Evolutionary conservation across 2,329 filamentous ascomycete genomes (phyloP).

Genomic region (Arachnopeziza araneosa): DNA sequence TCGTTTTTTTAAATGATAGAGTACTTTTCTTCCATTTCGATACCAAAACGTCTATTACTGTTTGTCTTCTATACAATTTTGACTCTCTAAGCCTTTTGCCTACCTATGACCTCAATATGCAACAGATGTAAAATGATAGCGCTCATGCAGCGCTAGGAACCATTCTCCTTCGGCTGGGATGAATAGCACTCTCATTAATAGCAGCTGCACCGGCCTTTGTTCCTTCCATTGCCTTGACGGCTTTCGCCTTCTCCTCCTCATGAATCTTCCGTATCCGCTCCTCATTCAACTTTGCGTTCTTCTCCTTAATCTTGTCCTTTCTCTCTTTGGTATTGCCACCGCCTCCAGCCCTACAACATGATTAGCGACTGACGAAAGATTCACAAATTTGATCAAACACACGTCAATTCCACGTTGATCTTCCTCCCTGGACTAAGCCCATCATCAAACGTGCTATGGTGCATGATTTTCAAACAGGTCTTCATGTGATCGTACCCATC

Average conservation of each 20-base stretch:
- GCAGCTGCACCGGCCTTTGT: background rate
- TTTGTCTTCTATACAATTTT: background rate
- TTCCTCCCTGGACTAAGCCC: conserved; percentile 53
- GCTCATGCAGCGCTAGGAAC: background rate
- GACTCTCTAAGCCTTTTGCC: background rate
- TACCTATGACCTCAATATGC: background rate
- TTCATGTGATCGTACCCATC: conserved; percentile 83
- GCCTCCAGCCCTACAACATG: conserved; percentile 64
- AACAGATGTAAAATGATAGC: background rate
- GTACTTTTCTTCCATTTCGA: background rate
- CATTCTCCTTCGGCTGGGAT: conserved; percentile 3
- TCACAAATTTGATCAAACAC: conserved; percentile 33
- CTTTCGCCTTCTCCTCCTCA: conserved; percentile 23
- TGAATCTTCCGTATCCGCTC: conserved; percentile 28
- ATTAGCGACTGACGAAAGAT: background rate
- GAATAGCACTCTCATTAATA: background rate
- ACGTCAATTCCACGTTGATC: conserved; percentile 92
- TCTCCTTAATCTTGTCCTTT: conserved; percentile 71
- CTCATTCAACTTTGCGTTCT: conserved; percentile 80
- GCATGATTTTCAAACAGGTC: conserved; percentile 84
- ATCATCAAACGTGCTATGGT: conserved; percentile 72
- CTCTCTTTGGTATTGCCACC: conserved; percentile 71
- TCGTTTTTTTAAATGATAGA: conserved; percentile 2
- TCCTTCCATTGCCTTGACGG: background rate
- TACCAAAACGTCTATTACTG: background rate